phyloP scores from a whole-genome alignment of 2,329 filamentous ascomycete species.

The Penicillium janthinellum region DNA sequence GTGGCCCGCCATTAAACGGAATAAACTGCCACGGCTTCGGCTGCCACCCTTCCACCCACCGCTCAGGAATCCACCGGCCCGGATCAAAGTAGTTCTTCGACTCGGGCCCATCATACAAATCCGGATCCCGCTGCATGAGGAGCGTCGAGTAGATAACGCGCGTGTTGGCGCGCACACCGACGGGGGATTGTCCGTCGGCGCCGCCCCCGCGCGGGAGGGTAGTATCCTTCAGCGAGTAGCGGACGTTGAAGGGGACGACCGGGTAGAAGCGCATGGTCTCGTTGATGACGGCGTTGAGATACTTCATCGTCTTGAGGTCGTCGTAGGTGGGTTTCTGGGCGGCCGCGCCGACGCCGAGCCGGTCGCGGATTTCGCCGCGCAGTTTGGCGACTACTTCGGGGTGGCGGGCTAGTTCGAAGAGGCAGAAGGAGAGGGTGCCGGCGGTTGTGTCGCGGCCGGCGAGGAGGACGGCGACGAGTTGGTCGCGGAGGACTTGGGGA shows the following conservation, averaged over 20 bases:
- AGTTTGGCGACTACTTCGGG: constrained; percentile 69
- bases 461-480: constrained; percentile 78
- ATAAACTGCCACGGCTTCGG: constrained; percentile 58
- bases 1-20: constrained; percentile 56
- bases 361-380: constrained; percentile 69
- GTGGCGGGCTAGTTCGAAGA: constrained; percentile 78
- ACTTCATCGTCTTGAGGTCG: constrained; percentile 85
- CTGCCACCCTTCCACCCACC: constrained; percentile 54
- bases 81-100: constrained; percentile 44
- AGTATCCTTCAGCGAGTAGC: constrained; percentile 71
- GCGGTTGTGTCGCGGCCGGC: constrained; percentile 86
- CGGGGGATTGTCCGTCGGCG: constrained; percentile 46
- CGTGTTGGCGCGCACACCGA: constrained; percentile 53
- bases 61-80: constrained; percentile 51
- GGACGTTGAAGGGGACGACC: constrained; percentile 76
- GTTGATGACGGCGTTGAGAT: constrained; percentile 70
- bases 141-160: constrained; percentile 55
- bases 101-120: constrained; percentile 50
- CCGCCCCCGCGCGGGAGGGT: constrained; percentile 69
- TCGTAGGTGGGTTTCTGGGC: constrained; percentile 64
- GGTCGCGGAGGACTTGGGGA: constrained; percentile 70
- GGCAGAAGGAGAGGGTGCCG: constrained; percentile 73
- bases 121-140: constrained; percentile 53
- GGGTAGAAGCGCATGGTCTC: constrained; percentile 79
- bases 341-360: constrained; percentile 63